Conservation (phyloP, 495 filamentous ascomycete genomes). For the Talaromyces thailandensis region DNA sequence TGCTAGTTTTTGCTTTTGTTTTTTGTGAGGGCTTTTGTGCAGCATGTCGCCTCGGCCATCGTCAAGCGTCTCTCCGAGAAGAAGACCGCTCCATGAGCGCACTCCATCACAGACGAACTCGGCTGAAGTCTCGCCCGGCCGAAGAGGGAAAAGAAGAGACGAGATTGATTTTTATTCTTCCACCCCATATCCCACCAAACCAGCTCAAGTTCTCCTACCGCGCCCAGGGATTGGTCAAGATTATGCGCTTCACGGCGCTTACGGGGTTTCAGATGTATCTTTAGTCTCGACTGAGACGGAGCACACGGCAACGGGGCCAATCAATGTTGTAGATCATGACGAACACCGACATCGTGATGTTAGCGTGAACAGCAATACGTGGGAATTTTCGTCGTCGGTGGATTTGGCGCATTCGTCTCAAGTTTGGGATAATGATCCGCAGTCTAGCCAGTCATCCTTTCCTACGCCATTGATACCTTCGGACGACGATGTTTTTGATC, state of each 20-base stretch:
- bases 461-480: constrained; percentile 19
- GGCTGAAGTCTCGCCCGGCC: constrained; percentile 25
- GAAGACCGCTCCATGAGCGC: constrained; percentile 43
- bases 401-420: constrained; percentile 19
- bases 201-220: constrained; percentile 41
- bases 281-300: constrained; percentile 7
- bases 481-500: constrained; percentile 14
- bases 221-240: constrained; percentile 34
- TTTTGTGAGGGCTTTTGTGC: not conserved
- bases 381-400: constrained; percentile 34
- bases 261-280: constrained; percentile 10
- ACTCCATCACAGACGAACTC: constrained; percentile 43
- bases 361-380: constrained; percentile 16
- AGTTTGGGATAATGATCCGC: constrained; percentile 37
- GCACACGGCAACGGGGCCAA: constrained; percentile 4
- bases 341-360: not conserved
- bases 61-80: constrained; percentile 25
- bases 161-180: constrained; percentile 32
- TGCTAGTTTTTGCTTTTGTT: not conserved
- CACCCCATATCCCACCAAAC: constrained; percentile 44
- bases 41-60: constrained; percentile 15
- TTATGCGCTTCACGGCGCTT: constrained; percentile 21
- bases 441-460: constrained; percentile 34
- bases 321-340: not conserved
- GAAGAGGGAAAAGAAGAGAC: constrained; percentile 26